Evolutionary conservation across 768 basidiomycete species (phyloP).

Genomic region (Lyophyllum decastes): DNA sequence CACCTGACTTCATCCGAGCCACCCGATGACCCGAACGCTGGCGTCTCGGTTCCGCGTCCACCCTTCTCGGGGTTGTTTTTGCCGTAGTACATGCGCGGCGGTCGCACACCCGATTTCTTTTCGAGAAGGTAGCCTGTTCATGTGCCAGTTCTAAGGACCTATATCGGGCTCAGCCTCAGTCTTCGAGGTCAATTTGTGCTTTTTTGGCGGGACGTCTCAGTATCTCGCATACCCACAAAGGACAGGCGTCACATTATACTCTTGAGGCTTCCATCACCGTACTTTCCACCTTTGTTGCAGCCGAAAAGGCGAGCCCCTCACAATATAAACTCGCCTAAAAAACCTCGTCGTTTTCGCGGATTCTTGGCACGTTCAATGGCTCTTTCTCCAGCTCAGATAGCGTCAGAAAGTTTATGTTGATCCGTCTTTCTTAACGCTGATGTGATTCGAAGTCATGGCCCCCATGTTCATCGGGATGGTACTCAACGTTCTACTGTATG

Average conservation of each 20-base stretch:
- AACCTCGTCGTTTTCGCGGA: neutral
- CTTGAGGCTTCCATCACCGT: neutral
- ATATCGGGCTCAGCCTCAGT: neutral
- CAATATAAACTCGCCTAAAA: neutral
- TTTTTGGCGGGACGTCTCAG: neutral
- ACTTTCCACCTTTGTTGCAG: neutral
- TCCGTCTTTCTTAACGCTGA: neutral
- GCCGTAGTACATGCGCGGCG: neutral
- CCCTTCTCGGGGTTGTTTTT: neutral
- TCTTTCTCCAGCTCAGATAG: conserved; percentile 31
- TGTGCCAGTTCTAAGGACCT: neutral
- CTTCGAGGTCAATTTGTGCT: neutral
- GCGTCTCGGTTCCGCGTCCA: neutral
- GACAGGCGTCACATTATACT: neutral
- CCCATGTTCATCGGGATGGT: conserved; percentile 50
- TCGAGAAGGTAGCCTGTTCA: neutral
- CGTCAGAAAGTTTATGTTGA: conserved; percentile 24
- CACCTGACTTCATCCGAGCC: neutral
- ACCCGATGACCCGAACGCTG: neutral
- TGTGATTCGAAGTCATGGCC: conserved; percentile 39
- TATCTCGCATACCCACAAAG: neutral
- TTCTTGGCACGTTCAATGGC: conserved; percentile 2
- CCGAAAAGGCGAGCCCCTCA: neutral
- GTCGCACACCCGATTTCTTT: neutral
- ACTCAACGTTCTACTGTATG: conserved; percentile 48